Conservation (phyloP, 768 basidiomycete species). For the Royoungia palumana region DNA sequence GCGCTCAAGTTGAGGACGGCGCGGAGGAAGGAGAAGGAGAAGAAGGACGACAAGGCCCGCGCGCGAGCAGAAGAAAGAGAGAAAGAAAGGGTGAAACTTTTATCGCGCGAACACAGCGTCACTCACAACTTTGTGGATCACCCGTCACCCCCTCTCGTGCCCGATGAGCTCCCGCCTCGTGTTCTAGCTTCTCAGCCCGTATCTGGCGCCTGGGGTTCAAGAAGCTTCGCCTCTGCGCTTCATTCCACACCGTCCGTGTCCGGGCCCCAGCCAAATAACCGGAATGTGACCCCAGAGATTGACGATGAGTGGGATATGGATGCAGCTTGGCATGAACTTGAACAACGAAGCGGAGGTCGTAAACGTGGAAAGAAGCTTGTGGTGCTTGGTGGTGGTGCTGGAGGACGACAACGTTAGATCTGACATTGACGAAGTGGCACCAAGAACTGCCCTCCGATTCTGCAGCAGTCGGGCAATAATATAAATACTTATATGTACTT, state of each 20-base stretch:
- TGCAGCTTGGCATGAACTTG: conserved; percentile 77
- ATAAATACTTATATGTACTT: not conserved
- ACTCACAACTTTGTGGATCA: conserved; percentile 5
- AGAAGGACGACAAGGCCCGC: conserved; percentile 85
- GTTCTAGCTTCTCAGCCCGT: conserved; percentile 13
- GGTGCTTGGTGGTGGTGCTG: conserved; percentile 64
- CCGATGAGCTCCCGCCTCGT: conserved; percentile 10
- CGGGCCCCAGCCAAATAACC: conserved; percentile 38
- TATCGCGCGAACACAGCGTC: conserved; percentile 18
- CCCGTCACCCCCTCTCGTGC: conserved; percentile 7
- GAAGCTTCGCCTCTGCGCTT: conserved; percentile 80
- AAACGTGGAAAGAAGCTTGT: conserved; percentile 63
- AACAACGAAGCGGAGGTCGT: conserved; percentile 53
- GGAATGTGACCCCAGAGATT: conserved; percentile 27
- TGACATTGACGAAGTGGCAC: not conserved
- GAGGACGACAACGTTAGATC: conserved; percentile 45
- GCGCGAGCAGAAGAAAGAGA: conserved; percentile 74
- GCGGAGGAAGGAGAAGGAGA: conserved; percentile 75
- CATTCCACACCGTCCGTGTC: conserved; percentile 50
- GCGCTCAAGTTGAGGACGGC: conserved; percentile 72
- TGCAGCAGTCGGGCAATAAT: conserved; percentile 11
- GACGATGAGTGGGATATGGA: conserved; percentile 77
- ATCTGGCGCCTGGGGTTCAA: conserved; percentile 70
- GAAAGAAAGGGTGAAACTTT: conserved; percentile 47
- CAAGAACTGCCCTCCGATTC: not conserved